Evolutionary conservation across 805 yeast genomes (phyloP), one percentile per base, ranked within the genome.

Genomic region (Naumovozyma castellii): DNA sequence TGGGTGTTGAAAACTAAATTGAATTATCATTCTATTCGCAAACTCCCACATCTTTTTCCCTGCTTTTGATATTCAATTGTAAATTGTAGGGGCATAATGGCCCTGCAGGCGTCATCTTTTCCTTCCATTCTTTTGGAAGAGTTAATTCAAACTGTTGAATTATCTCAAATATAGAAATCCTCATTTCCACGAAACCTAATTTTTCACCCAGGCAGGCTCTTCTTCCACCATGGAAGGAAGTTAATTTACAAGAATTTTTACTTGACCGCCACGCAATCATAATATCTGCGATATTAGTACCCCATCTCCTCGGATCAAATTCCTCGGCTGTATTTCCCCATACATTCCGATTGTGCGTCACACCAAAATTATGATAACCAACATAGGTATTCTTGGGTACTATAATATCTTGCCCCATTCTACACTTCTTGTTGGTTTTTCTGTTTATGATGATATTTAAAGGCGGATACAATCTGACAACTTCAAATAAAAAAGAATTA

Each of bases 201-300:
- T 72, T 71, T 47, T 76, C 81, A 4, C 82, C 82, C 15, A 76
- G 53, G 51, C 82, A 76, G 0, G 80, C 79, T 34, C 82, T 56
- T 45, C 63, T 71, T 8, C 80, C 69, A 5, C 82, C 82, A 51
- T 76, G 81, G 44, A 76, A 76, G 0, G 78, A 68, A 3, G 76
- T 69, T 14, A 76, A 51, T 6, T 61, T 63, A 5, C 72, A 66
- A n/a, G 51, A 54, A 33, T 70, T 61, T 49, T 76, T 76, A 6
- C 73, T 65, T 13, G 45, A 47, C 30, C 61, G 60, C 62, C 71
- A 76, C 13, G 53, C 65, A 17, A 47, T 51, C 27, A 51, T 49
- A 3, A 76, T 61, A 8, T 67, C 69, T 2, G 61, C 63, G 2
- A 57, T 50, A 1, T 52, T 51, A 0, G 14, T 18, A 0, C 80